These are phyloP conservation scores for Caulochytrium protostelioides DNA, from an alignment of 371 early-diverging fungal genomes.

Conservation along the genomic window DNA sequence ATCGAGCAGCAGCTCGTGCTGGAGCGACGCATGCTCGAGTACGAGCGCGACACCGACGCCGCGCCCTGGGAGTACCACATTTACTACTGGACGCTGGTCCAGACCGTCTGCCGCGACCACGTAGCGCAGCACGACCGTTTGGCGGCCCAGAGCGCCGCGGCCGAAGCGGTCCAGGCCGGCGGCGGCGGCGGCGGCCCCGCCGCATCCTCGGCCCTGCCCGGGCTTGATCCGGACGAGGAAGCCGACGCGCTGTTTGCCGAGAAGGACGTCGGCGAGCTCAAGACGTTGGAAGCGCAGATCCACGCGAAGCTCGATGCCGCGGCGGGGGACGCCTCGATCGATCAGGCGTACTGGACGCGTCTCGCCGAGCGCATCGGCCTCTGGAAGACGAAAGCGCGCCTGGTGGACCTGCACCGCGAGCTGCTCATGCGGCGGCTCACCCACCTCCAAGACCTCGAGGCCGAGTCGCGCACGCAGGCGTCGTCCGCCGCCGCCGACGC, in stretches of 20 bases:
- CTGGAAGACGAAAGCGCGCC: slow-evolving; percentile 55
- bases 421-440: slow-evolving; percentile 45
- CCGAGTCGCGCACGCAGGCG: background rate
- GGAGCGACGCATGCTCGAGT: too few relatives aligned
- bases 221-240: slow-evolving; percentile 36
- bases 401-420: slow-evolving; percentile 48
- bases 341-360: slow-evolving; percentile 88
- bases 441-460: slow-evolving; percentile 28
- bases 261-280: slow-evolving; percentile 51
- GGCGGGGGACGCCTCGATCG: slow-evolving; percentile 45
- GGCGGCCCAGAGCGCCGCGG: slow-evolving; percentile 12
- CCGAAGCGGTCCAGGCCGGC: background rate
- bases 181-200: background rate
- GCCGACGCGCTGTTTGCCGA: slow-evolving; percentile 43
- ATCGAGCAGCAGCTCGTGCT: slow-evolving; percentile 62
- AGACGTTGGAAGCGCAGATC: slow-evolving; percentile 45
- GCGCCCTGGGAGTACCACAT: too few relatives aligned
- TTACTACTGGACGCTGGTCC: background rate
- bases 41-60: too few relatives aligned
- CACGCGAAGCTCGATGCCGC: slow-evolving; percentile 35
- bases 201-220: too few relatives aligned
- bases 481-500: background rate
- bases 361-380: slow-evolving; percentile 49
- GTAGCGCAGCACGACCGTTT: too few relatives aligned
- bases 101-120: too few relatives aligned